Conservation (phyloP, 345 rosid genomes). For the Microcos paniculata region DNA sequence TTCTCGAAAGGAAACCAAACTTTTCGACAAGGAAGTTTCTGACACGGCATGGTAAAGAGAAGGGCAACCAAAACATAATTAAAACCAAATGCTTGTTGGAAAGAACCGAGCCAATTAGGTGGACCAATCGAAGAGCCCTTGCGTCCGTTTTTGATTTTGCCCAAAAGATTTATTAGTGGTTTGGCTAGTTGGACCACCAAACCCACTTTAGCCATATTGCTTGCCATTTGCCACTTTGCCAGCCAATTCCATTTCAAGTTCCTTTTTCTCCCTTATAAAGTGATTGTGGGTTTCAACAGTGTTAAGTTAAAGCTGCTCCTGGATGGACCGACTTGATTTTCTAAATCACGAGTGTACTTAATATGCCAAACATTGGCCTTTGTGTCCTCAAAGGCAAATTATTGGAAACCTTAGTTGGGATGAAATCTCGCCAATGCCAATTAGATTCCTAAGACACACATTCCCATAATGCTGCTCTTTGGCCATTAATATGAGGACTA, state of each 20-base stretch:
- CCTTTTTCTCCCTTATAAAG: too few relatives aligned
- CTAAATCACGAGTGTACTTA: not conserved
- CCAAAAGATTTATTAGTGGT: not conserved
- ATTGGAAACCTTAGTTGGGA: not conserved
- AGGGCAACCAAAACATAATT: not conserved
- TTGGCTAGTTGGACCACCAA: constrained; percentile 18
- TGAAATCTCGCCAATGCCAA: not conserved
- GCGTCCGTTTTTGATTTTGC: not conserved
- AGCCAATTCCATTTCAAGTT: not conserved
- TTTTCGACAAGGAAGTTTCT: not conserved
- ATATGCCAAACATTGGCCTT: not conserved
- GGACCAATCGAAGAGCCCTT: not conserved
- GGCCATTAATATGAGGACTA: not conserved
- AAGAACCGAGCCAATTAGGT: not conserved
- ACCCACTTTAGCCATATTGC: not conserved
- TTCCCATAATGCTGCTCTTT: not conserved
- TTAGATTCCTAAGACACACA: not conserved
- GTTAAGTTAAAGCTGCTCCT: not conserved
- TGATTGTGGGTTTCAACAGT: not conserved
- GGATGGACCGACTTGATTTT: not conserved
- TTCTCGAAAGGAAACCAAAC: not conserved
- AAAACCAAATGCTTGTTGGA: not conserved
- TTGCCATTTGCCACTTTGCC: constrained; percentile 1
- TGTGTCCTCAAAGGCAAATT: not conserved
- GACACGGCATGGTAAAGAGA: not conserved